A percentile compares a stretch with the other conserved stretches of the same genome.
Evolutionary conservation across 306 rosid species (phyloP).

Genomic region (Corylus americana): DNA sequence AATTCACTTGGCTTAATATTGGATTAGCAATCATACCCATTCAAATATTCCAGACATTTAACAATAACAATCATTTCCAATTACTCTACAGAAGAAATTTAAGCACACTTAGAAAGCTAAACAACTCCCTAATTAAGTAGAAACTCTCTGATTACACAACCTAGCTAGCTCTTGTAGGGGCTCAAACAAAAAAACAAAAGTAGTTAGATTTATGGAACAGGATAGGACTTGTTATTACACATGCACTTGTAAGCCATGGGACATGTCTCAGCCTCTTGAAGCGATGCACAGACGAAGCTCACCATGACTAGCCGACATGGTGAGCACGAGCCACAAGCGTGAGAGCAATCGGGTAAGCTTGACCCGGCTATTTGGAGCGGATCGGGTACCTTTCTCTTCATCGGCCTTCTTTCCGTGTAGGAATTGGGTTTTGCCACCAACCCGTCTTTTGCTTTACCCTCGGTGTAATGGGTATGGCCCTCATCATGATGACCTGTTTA

Average conservation of each 20-base stretch:
- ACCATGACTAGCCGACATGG: conserved; percentile 81
- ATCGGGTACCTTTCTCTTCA: conserved; percentile 29
- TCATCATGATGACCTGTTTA: neutral
- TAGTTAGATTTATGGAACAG: conserved; percentile 52
- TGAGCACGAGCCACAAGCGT: conserved; percentile 79
- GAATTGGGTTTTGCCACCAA: neutral
- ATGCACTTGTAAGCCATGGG: conserved; percentile 95
- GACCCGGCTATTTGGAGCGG: conserved; percentile 74
- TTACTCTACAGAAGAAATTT: neutral
- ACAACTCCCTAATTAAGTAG: neutral
- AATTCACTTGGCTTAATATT: no score
- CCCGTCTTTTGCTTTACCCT: conserved; percentile 8
- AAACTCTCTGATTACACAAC: conserved; percentile 27
- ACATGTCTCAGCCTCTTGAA: conserved; percentile 79
- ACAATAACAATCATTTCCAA: neutral
- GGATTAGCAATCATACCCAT: neutral
- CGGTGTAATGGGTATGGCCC: neutral
- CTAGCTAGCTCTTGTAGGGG: neutral
- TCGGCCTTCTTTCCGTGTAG: conserved; percentile 21
- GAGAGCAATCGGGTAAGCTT: conserved; percentile 77
- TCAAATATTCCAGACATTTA: no score
- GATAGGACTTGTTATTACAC: conserved; percentile 79
- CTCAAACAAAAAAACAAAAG: neutral
- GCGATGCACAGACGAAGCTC: conserved; percentile 69
- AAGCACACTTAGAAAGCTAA: neutral